Base-by-base conservation (phyloP, 2,329 filamentous ascomycete genomes). In the Thielaviopsis punctulata region DNA sequence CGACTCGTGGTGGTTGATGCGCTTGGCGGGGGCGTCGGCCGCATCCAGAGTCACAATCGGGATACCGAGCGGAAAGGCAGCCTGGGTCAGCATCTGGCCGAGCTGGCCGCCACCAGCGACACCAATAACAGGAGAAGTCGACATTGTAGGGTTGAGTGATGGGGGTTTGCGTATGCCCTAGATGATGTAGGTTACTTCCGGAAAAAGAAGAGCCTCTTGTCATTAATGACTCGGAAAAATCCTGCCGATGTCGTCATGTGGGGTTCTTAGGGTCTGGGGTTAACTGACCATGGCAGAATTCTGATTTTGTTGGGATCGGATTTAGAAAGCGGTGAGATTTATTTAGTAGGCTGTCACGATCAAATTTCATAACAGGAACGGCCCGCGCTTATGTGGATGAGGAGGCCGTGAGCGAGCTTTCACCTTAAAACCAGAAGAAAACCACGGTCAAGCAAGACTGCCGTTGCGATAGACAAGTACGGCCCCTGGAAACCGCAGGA, bases 71-170 rank as follows among this genome's bases (percentile, higher is more conserved):
- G 69, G 73, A 2, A 68, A 70, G 30, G 89, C 88, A n/a, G 84
- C 82, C 69, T 96, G 87, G 58, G 85, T 83, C 19, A 96, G 77
- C 92, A 96, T 96, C 58, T 86, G 85, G 56, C 90, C 92, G 41
- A 98, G 76, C 69, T 89, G 85, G 60, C 85, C 85, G 49, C 74
- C 74, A 56, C 74, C 74, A 1, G 77, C 64, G 51, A 77, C 66
- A 52, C 74, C 74, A 52, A 77, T 69, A 43, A 71, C 65, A n/a
- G 69, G 66, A 36, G 61, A 57, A 50, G 59, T 61, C 30, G 57
- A 56, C 62, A 64, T 64, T 51, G 39, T 60, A 47, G 48, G 5
- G 36, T 19, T 10, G 45, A 12, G 5, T 22, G 19, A 45, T 46
- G n/a, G 7, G 24, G 15, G 21, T 24, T 25, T 19, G 12, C 44